Percentiles rank a stretch among this genome's conserved stretches.
Conservation (phyloP, 2,329 filamentous ascomycete genomes). For the Emmonsiellopsis sp. region DNA sequence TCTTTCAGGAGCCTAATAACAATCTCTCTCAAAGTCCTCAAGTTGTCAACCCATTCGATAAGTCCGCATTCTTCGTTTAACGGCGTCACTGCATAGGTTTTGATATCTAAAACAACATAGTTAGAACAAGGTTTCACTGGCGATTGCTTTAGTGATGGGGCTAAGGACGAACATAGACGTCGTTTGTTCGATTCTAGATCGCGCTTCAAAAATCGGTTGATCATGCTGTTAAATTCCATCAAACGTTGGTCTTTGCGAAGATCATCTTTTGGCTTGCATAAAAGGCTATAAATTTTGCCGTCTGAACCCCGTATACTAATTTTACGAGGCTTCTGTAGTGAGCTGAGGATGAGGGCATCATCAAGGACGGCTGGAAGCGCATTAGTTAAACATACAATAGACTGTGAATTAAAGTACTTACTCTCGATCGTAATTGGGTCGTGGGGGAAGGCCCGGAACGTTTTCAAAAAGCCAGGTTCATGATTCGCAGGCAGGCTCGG, state of each 20-base stretch:
- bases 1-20: conserved; percentile 68
- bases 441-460: conserved; percentile 75
- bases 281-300: conserved; percentile 74
- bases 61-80: conserved; percentile 96
- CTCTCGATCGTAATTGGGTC: conserved; percentile 72
- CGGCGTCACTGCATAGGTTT: conserved; percentile 93
- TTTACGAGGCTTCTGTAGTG: conserved; percentile 83
- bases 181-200: conserved; percentile 85
- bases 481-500: conserved; percentile 66
- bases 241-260: conserved; percentile 93
- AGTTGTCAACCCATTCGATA: conserved; percentile 96
- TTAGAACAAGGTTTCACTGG: conserved; percentile 1
- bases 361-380: conserved; percentile 55
- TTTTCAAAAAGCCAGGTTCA: conserved; percentile 54
- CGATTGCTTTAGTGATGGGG: neutral
- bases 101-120: conserved; percentile 52
- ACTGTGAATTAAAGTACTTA: conserved; percentile 15
- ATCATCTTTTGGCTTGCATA: conserved; percentile 98
- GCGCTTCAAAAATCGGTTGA: conserved; percentile 86
- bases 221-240: conserved; percentile 99
- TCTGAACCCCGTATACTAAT: conserved; percentile 83
- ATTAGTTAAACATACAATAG: conserved; percentile 10
- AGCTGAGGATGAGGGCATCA: conserved; percentile 81
- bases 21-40: conserved; percentile 89
- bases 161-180: conserved; percentile 52